Evolutionary conservation across 768 basidiomycete genomes (phyloP).

Genomic region (Lactifluus echinatus): DNA sequence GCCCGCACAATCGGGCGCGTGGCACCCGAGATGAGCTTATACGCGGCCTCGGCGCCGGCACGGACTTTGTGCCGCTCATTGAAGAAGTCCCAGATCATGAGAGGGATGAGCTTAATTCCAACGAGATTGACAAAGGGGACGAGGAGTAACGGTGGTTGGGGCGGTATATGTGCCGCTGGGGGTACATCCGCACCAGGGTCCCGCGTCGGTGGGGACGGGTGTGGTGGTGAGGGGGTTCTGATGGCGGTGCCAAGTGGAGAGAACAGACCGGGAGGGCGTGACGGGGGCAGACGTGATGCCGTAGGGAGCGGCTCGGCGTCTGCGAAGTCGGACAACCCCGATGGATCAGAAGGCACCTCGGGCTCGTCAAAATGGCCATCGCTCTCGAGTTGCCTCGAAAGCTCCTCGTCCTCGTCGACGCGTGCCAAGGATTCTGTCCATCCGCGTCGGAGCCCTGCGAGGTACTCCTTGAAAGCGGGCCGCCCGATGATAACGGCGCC

Average conservation of each 20-base stretch:
- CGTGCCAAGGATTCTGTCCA: constrained; percentile 69
- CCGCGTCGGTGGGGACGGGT: constrained; percentile 18
- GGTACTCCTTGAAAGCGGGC: constrained; percentile 89
- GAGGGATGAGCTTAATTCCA: constrained; percentile 75
- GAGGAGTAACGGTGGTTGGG: constrained; percentile 71
- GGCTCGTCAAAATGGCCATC: constrained; percentile 78
- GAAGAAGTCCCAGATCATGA: constrained; percentile 90
- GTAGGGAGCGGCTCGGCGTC: constrained; percentile 38
- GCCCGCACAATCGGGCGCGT: constrained; percentile 48
- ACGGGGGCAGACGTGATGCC: constrained; percentile 30
- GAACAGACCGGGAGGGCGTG: constrained; percentile 25
- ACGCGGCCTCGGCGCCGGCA: constrained; percentile 74
- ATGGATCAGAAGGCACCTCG: constrained; percentile 27
- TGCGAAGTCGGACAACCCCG: constrained; percentile 20
- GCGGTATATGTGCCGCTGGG: constrained; percentile 51
- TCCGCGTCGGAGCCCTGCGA: constrained; percentile 77
- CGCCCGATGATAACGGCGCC: constrained; percentile 83
- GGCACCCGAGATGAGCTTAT: constrained; percentile 53
- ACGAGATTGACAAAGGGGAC: constrained; percentile 68
- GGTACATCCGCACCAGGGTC: constrained; percentile 31
- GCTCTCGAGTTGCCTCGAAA: constrained; percentile 56
- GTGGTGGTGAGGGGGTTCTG: constrained; percentile 21
- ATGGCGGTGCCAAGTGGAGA: constrained; percentile 26
- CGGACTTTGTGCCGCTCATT: constrained; percentile 77
- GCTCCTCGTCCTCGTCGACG: constrained; percentile 59